Evolutionary conservation across 2,329 filamentous ascomycete species (phyloP), one percentile per base, ranked within the genome.

Genomic region (Paecilomyces dactylethromorphus): DNA sequence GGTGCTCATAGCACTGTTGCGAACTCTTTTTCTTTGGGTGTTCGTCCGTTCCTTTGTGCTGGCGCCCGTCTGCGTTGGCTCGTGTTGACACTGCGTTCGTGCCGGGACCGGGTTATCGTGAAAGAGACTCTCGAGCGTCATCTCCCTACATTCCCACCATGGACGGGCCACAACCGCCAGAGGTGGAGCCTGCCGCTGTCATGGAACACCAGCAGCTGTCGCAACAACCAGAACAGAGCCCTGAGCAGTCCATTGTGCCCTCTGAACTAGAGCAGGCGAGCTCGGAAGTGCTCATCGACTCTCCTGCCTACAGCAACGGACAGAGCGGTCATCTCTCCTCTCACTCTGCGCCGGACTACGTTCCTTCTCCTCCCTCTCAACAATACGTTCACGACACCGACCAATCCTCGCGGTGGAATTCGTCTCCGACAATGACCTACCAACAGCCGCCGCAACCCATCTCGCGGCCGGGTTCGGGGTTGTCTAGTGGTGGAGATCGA

Each of bases 351-450:
- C 71, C 71, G 52, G 76, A 78, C 60, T 71, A 77, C 66, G 68
- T 76, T 60, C 61, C 75, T 58, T 62, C 72, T 70, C 67, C 65
- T 57, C 75, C 75, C 66, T 76, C 76, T 55, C 76, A 77, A 11
- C 76, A 78, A 50, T 81, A 84, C 61, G 75, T 74, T 59, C 76
- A 78, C 51, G 82, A 84, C 61, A 75, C 74, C 59, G 80, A 83
- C 59, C 65, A 71, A 12, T 69, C 71, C 22, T 70, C 74, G 56
- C 74, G 74, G 59, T 71, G 76, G 53, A 73, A 71, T 45, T 45
- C 39, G 58, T 76, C 73, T 13, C 77, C 78, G 15, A 75, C 73
- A 21, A 68, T 76, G 58, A 71, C 64, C 33, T 71, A 76, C 57
- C 77, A 78, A 57, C 70, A 69, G 39, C 66, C 68, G 21, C 68